Evolutionary conservation across 257 asterid species (phyloP).

Genomic region (Nicotiana knightiana): DNA sequence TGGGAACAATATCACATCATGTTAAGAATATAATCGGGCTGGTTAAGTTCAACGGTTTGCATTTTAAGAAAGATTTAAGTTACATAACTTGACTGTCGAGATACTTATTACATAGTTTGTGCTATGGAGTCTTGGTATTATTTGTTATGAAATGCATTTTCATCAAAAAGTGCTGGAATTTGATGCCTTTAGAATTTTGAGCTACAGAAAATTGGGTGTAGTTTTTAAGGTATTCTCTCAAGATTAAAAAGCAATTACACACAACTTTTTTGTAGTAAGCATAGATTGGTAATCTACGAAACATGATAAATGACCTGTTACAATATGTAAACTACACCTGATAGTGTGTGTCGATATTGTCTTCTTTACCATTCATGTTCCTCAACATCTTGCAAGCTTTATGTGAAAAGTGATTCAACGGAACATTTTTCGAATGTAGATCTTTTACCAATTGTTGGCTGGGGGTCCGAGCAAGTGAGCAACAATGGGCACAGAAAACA

Average conservation of each 20-base stretch:
- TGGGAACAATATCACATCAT: too few species aligned
- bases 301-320: background rate
- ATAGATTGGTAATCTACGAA: background rate
- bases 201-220: background rate
- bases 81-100: background rate
- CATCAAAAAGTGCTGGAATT: background rate
- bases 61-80: background rate
- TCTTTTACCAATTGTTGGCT: background rate
- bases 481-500: conserved; percentile 16
- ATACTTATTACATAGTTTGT: too few species aligned
- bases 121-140: background rate
- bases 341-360: background rate
- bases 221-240: background rate
- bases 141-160: background rate
- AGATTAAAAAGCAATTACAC: background rate
- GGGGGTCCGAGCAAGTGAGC: conserved; percentile 2
- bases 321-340: background rate
- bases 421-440: background rate
- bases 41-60: too few species aligned
- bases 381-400: background rate
- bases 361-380: background rate
- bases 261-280: background rate
- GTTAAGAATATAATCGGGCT: too few species aligned
- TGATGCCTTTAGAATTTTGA: conserved; percentile 1
- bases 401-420: background rate